Percentiles rank a stretch among this genome's conserved stretches.
Evolutionary conservation across 1,284 basidiomycete genomes (phyloP).

Genomic region (Moesziomyces antarcticus): DNA sequence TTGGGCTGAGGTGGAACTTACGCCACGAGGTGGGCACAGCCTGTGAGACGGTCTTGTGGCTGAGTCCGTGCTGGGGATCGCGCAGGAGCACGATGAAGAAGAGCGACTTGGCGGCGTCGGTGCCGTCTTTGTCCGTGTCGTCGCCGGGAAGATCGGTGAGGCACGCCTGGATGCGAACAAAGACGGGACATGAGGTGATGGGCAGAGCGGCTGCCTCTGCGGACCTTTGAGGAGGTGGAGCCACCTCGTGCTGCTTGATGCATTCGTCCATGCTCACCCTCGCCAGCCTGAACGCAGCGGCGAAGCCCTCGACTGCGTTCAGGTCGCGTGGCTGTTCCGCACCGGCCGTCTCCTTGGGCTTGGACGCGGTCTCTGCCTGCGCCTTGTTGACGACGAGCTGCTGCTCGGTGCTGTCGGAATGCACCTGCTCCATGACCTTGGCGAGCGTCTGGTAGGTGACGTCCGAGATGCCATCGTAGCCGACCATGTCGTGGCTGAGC

Average conservation of each 20-base stretch:
- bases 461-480: conserved; percentile 94
- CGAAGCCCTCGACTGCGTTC: conserved; percentile 84
- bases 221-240: conserved; percentile 18
- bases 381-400: conserved; percentile 63
- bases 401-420: conserved; percentile 46
- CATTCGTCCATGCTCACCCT: conserved; percentile 78
- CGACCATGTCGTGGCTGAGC: conserved; percentile 89
- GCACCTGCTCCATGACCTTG: conserved; percentile 64
- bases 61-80: conserved; percentile 61
- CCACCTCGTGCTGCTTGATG: conserved; percentile 77
- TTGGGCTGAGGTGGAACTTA: conserved; percentile 29
- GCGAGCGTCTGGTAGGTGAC: conserved; percentile 78
- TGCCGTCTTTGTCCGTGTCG: background rate
- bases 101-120: conserved; percentile 27
- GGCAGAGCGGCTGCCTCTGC: conserved; percentile 69
- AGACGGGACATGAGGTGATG: conserved; percentile 89
- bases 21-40: conserved; percentile 60
- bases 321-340: conserved; percentile 73
- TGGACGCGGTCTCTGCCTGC: conserved; percentile 29
- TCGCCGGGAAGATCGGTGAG: conserved; percentile 44
- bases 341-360: conserved; percentile 25
- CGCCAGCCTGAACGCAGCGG: conserved; percentile 82
- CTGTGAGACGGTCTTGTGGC: conserved; percentile 62
- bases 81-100: conserved; percentile 60
- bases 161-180: conserved; percentile 87